Evolutionary conservation across 2,329 filamentous ascomycete species (phyloP).

Genomic region (Colletotrichum melonis): DNA sequence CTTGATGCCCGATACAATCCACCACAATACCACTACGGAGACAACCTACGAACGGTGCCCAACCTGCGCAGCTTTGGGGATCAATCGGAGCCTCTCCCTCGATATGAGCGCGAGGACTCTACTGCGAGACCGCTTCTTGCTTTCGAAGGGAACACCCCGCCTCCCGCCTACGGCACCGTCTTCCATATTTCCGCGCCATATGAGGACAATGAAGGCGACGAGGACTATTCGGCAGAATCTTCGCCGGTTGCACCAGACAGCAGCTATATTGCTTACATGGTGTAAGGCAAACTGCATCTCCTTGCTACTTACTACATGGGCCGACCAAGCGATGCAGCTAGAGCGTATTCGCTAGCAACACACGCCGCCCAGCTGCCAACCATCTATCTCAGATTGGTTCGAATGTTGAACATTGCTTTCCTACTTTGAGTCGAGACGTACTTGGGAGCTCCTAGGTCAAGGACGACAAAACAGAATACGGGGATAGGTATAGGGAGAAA

Average conservation of each 20-base stretch:
- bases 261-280: neutral
- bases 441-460: neutral
- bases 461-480: neutral
- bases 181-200: neutral
- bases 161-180: neutral
- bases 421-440: neutral
- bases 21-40: neutral
- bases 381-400: no score
- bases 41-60: neutral
- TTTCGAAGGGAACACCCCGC: neutral
- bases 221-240: neutral
- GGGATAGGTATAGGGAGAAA: no score
- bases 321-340: neutral
- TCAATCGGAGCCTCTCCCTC: neutral
- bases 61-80: neutral
- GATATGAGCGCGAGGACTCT: neutral
- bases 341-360: neutral
- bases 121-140: neutral
- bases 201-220: neutral
- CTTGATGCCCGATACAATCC: no score
- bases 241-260: neutral
- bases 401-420: no score
- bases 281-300: neutral
- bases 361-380: neutral
- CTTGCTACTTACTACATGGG: neutral